phyloP scores from a whole-genome alignment of 768 basidiomycete genomes.

The Epithele typhae region DNA sequence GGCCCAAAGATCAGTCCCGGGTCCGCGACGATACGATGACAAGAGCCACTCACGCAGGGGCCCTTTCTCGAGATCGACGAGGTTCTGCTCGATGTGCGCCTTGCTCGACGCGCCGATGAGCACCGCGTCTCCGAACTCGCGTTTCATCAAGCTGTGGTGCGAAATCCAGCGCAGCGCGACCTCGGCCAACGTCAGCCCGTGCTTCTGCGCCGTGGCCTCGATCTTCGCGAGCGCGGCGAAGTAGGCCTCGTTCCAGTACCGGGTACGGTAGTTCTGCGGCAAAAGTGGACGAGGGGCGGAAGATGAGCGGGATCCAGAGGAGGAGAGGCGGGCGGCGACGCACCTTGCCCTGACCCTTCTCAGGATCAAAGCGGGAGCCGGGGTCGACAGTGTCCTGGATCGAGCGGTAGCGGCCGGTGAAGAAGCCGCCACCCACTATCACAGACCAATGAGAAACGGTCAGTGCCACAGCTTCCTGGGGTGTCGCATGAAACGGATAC shows the following conservation, averaged over 20 bases:
- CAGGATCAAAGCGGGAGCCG: slow-evolving; percentile 55
- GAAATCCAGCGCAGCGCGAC: slow-evolving; percentile 42
- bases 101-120: slow-evolving; percentile 59
- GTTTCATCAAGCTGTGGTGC: slow-evolving; percentile 42
- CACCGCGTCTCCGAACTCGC: slow-evolving; percentile 45
- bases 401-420: slow-evolving; percentile 34
- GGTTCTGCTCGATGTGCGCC: slow-evolving; percentile 53
- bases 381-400: slow-evolving; percentile 37
- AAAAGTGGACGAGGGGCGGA: not conserved
- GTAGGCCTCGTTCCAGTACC: slow-evolving; percentile 50
- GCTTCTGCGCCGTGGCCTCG: slow-evolving; percentile 34
- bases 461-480: not conserved
- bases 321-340: not conserved
- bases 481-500: not conserved
- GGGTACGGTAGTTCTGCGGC: slow-evolving; percentile 18
- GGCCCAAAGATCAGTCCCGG: too few relatives aligned
- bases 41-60: slow-evolving; percentile 22
- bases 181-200: slow-evolving; percentile 36
- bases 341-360: slow-evolving; percentile 43
- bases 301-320: not conserved
- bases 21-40: too few relatives aligned
- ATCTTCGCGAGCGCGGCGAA: slow-evolving; percentile 46
- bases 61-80: slow-evolving; percentile 50
- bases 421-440: slow-evolving; percentile 35
- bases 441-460: not conserved